Conservation (phyloP, 305 asterid genomes). For the Ajuga reptans region DNA sequence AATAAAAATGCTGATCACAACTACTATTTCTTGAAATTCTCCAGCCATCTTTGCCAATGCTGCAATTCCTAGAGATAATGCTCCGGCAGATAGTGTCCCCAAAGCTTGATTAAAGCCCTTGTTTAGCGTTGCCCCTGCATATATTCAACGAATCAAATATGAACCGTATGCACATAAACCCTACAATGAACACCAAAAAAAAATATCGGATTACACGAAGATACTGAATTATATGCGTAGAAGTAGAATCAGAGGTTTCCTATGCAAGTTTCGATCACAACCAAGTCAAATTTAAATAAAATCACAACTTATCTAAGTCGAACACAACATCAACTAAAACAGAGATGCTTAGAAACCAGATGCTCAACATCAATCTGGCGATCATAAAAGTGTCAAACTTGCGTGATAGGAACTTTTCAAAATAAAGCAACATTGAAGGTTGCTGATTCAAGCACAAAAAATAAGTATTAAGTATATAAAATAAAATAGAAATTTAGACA, state of each 20-base stretch:
- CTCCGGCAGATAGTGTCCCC: slow-evolving; percentile 91
- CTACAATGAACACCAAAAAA: not conserved
- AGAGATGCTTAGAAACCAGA: not conserved
- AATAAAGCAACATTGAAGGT: slow-evolving; percentile 19
- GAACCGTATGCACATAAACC: slow-evolving; percentile 12
- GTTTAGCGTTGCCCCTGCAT: slow-evolving; percentile 79
- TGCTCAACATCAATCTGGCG: not conserved
- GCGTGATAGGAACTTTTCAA: not conserved
- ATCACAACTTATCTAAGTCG: not conserved
- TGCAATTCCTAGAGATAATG: slow-evolving; percentile 72
- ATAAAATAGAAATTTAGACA: not conserved
- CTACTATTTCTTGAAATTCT: slow-evolving; percentile 41
- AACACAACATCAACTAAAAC: not conserved
- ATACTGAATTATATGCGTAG: not conserved
- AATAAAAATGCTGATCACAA: slow-evolving; percentile 64
- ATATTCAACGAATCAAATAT: not conserved
- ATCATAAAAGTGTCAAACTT: not conserved
- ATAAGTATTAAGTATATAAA: no score
- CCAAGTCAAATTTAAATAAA: slow-evolving; percentile 17
- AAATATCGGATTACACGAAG: not conserved
- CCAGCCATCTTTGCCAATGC: slow-evolving; percentile 56
- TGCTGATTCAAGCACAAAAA: slow-evolving; percentile 37
- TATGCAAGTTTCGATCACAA: slow-evolving; percentile 36
- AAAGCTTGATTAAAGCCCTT: slow-evolving; percentile 89
- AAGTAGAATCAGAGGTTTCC: slow-evolving; percentile 21